Percentiles rank a stretch among this genome's conserved stretches.
Conservation (phyloP, 768 basidiomycete genomes). For the Collybia sp. region DNA sequence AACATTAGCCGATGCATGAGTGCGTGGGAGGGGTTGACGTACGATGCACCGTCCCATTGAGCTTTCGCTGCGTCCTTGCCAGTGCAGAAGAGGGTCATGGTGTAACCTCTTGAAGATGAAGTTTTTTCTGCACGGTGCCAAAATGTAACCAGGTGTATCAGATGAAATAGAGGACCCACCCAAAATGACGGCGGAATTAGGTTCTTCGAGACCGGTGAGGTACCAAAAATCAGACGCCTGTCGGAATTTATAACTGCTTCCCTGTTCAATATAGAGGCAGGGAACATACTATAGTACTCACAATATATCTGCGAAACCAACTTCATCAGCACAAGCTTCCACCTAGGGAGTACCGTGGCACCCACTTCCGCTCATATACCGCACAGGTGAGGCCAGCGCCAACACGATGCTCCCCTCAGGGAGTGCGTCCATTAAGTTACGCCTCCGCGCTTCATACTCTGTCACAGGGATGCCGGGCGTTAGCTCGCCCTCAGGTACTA, state of each 20-base stretch:
- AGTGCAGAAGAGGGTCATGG: constrained; percentile 79
- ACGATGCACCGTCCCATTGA: constrained; percentile 90
- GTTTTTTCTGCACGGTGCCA: constrained; percentile 51
- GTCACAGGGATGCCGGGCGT: constrained; percentile 75
- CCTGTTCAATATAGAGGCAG: neutral
- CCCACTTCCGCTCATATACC: constrained; percentile 83
- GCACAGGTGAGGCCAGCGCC: constrained; percentile 71
- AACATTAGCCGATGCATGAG: neutral
- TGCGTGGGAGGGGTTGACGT: neutral
- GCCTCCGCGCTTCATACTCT: constrained; percentile 76
- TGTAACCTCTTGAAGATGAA: constrained; percentile 70
- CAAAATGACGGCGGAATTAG: constrained; percentile 83
- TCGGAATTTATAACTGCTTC: constrained; percentile 84
- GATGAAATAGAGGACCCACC: constrained; percentile 34
- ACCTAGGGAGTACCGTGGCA: constrained; percentile 15
- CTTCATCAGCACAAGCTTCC: constrained; percentile 3
- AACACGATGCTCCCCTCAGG: constrained; percentile 74
- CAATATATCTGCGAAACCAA: constrained; percentile 59
- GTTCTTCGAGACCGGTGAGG: constrained; percentile 93
- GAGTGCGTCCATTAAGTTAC: constrained; percentile 65
- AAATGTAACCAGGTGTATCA: constrained; percentile 2
- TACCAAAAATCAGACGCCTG: constrained; percentile 95
- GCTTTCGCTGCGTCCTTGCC: constrained; percentile 74
- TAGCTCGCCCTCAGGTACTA: constrained; percentile 61
- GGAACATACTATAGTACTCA: constrained; percentile 30